Base-by-base conservation (phyloP, 352 stramenopile species). In the Pythium guiyangense region DNA sequence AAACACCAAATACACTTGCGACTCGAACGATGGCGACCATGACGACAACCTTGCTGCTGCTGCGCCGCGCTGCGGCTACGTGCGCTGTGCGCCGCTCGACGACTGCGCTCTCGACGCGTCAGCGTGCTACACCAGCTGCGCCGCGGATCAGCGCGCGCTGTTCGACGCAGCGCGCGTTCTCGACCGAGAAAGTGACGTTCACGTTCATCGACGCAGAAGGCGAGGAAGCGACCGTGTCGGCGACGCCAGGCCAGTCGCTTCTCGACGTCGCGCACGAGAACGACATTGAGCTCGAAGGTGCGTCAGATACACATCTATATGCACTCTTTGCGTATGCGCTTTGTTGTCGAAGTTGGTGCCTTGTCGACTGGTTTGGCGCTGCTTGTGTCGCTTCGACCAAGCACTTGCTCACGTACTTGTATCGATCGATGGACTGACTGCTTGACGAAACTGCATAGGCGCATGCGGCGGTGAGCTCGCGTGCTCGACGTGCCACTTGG, bases 401-500 rank as follows among this genome's bases (percentile, higher is more conserved):
- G 35, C 14, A 20, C n/a, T 8, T 47, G 42, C 42, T 47, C 42
- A 47, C 39, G 14, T 14, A 37, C 8, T 10, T 37, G 31, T 37
- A 6, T 8, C 31, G 3, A 10, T 37, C 0, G 31, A 37, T 10
- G 10, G 39, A 20, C 15, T 44, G 14, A 9, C 15, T 44, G 39
- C n/a, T 14, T n/a, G 14, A 44, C 39, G 6, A 17, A 44, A 44
- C 39, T 17, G 0, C 42, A 29, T 6, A 79, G 89, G 90, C 43
- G 93, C 93, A 11, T 98, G 93, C 50, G 93, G 92, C 3, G 92
- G 92, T 11, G 93, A 98, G 62, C 62, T 97, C 26, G 92, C 93
- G 22, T 98, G 93, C 66, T 97, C 89, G 40, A 98, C 93, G 31
- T 98, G 93, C 72, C 92, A 98, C 75, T 66, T 97, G 48, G 74